Evolutionary conservation across 2,329 filamentous ascomycete genomes (phyloP).

Genomic region (Emmonsia crescens): DNA sequence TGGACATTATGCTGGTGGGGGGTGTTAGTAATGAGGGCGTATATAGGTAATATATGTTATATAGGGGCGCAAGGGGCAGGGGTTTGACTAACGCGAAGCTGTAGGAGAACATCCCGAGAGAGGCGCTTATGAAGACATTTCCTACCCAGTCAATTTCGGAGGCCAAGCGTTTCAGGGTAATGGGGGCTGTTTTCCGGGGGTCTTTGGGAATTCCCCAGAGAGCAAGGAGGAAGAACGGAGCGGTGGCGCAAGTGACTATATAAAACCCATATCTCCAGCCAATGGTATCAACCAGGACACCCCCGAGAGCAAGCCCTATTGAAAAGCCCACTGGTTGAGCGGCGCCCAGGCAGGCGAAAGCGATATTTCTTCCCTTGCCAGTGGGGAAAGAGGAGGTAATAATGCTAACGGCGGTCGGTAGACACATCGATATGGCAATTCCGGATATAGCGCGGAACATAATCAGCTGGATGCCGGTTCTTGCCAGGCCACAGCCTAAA

Average conservation of each 20-base stretch:
- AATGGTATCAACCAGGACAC: constrained; percentile 39
- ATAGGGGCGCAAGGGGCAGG: neutral
- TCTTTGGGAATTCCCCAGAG: constrained; percentile 30
- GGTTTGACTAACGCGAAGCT: constrained; percentile 1
- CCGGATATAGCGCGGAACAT: constrained; percentile 36
- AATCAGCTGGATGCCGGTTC: constrained; percentile 32
- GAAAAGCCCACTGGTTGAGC: constrained; percentile 41
- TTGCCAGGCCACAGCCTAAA: constrained; percentile 31
- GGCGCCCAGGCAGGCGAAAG: constrained; percentile 39
- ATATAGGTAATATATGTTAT: neutral
- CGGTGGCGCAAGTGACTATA: constrained; percentile 35
- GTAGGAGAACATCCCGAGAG: constrained; percentile 5
- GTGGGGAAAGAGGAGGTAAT: constrained; percentile 36
- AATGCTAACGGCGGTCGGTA: constrained; percentile 38
- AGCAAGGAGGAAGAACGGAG: constrained; percentile 29
- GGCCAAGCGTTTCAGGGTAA: neutral
- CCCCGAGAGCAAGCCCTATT: constrained; percentile 40
- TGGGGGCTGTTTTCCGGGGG: neutral
- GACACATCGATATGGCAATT: constrained; percentile 34
- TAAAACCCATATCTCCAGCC: constrained; percentile 46
- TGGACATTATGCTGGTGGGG: constrained; percentile 10
- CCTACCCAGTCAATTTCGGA: constrained; percentile 5
- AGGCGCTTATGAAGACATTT: neutral
- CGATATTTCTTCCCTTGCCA: constrained; percentile 39
- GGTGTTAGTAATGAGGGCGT: neutral